These are phyloP conservation scores for Corymbia calophylla DNA, from an alignment of 441 rosid genomes.

Conservation along the genomic window DNA sequence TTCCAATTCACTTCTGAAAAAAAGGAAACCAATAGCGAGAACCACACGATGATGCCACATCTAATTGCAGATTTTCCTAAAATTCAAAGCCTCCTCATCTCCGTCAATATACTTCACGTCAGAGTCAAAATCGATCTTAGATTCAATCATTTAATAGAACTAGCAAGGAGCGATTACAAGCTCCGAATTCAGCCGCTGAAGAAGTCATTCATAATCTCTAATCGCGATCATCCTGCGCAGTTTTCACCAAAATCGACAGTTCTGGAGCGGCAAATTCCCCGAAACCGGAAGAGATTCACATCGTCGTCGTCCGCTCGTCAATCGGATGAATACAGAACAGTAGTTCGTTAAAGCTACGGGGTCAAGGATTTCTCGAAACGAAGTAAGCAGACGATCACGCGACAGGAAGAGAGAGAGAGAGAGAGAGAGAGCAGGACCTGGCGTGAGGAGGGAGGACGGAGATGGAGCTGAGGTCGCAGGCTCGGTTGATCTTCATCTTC, in stretches of 20 bases:
- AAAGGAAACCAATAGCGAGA: neutral
- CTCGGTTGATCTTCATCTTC: constrained; percentile 93
- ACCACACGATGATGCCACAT: neutral
- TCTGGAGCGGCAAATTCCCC: neutral
- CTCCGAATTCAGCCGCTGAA: neutral
- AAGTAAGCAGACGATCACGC: neutral
- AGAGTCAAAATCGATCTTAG: neutral
- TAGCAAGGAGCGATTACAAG: neutral
- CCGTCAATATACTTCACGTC: neutral
- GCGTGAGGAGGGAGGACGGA: constrained; percentile 82
- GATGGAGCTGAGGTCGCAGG: constrained; percentile 77
- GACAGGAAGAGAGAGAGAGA: neutral
- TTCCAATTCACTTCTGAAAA: neutral
- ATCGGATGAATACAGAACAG: neutral
- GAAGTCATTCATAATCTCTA: neutral
- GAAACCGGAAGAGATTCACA: neutral
- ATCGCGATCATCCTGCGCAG: neutral
- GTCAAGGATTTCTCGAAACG: neutral
- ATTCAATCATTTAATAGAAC: neutral
- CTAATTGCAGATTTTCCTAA: neutral
- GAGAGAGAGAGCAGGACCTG: constrained; percentile 32
- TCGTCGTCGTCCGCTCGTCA: neutral
- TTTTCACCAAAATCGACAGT: neutral
- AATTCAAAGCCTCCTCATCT: neutral
- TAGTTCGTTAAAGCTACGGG: neutral